phyloP scores from a whole-genome alignment of 768 basidiomycete genomes.

The Termitomyces sp. region DNA sequence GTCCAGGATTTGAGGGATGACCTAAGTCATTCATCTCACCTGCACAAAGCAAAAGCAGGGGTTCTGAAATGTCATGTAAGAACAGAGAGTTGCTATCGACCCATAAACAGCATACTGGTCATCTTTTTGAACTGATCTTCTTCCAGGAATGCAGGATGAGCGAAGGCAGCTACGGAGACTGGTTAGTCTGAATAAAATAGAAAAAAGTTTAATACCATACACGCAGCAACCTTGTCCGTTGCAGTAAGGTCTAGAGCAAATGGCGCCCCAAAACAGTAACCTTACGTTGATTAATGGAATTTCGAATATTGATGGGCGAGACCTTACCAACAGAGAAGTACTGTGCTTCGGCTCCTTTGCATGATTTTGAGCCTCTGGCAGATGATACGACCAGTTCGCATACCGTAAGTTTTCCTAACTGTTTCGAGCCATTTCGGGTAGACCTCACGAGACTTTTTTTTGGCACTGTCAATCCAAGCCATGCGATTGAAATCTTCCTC shows the following conservation, averaged over 20 bases:
- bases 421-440: conserved; percentile 49
- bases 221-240: conserved; percentile 41
- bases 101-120: conserved; percentile 34
- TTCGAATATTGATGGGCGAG: not conserved
- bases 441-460: conserved; percentile 29
- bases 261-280: conserved; percentile 57
- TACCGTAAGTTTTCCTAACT: conserved; percentile 46
- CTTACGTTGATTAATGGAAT: conserved; percentile 20
- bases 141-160: conserved; percentile 47
- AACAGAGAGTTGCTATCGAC: not conserved
- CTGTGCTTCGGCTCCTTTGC: conserved; percentile 23
- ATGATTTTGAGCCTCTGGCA: not conserved
- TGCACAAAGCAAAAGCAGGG: conserved; percentile 50
- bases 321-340: conserved; percentile 43
- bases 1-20: not conserved
- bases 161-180: conserved; percentile 41
- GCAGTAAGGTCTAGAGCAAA: conserved; percentile 42
- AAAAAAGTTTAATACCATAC: conserved; percentile 19
- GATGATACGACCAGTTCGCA: not conserved
- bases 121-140: conserved; percentile 42
- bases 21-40: conserved; percentile 25
- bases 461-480: conserved; percentile 36
- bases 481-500: conserved; percentile 31
- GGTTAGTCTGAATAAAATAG: not conserved
- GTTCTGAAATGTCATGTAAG: conserved; percentile 29